Conservation (phyloP, 768 basidiomycete species). For the Suillus subluteus region DNA sequence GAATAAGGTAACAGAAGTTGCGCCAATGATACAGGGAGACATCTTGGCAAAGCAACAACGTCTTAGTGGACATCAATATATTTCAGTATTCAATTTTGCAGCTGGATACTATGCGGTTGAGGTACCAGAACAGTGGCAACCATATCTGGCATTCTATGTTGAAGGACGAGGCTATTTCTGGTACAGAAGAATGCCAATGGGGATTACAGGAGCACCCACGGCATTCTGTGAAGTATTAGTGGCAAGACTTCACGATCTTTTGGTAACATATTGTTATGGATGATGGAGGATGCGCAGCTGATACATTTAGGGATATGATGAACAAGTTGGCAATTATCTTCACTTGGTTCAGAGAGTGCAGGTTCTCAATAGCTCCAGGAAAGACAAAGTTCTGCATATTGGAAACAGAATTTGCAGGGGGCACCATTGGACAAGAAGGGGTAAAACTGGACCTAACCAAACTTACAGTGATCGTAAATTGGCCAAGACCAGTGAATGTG, state of each 20-base stretch:
- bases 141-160: slow-evolving; percentile 29
- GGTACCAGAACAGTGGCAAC: slow-evolving; percentile 14
- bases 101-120: slow-evolving; percentile 28
- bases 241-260: slow-evolving; percentile 2
- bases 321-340: no score
- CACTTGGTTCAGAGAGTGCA: no score
- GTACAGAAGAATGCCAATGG: slow-evolving; percentile 28
- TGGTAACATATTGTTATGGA: not conserved
- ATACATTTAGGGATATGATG: no score
- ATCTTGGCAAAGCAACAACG: slow-evolving; percentile 22
- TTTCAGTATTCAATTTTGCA: slow-evolving; percentile 25
- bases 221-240: slow-evolving; percentile 16
- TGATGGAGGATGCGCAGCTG: no score
- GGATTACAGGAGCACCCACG: slow-evolving; percentile 27
- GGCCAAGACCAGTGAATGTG: no score
- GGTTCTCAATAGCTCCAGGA: no score
- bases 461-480: no score
- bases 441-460: no score
- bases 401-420: no score
- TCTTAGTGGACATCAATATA: slow-evolving; percentile 19
- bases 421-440: no score
- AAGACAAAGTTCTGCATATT: no score
- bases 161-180: slow-evolving; percentile 27
- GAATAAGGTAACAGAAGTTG: slow-evolving; percentile 23
- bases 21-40: slow-evolving; percentile 28